Conservation (phyloP, 305 asterid species). For the Solanum hybrid region DNA sequence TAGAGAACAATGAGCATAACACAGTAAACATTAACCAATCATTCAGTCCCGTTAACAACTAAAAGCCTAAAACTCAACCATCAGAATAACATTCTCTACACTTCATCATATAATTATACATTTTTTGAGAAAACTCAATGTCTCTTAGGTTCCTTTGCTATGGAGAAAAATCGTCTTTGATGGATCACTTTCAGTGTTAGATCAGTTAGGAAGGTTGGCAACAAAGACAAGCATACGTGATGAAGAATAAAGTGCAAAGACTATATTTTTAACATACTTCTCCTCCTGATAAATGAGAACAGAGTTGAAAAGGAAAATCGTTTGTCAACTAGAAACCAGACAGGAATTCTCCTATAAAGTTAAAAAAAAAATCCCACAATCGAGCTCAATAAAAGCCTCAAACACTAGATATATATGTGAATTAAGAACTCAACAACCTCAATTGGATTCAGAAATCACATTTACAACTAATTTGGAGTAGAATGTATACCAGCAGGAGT, state of each 20-base stretch:
- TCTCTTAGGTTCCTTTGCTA: background rate
- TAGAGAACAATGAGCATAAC: background rate
- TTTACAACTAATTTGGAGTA: background rate
- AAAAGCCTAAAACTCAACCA: background rate
- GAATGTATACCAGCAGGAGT: conserved; percentile 51
- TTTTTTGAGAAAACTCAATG: background rate
- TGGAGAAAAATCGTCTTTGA: background rate
- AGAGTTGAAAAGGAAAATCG: background rate
- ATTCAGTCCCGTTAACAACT: background rate
- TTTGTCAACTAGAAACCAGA: background rate
- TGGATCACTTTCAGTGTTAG: background rate
- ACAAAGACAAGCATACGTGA: background rate
- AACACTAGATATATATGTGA: background rate
- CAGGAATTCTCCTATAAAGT: background rate
- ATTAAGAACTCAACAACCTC: background rate
- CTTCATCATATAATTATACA: background rate
- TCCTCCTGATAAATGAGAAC: background rate
- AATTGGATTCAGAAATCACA: background rate
- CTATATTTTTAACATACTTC: background rate
- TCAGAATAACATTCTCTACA: background rate
- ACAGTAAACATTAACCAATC: background rate
- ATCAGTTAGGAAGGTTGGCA: background rate
- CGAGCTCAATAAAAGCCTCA: background rate
- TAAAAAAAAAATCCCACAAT: background rate
- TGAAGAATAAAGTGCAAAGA: background rate